Evolutionary conservation across 208 protist genomes (phyloP).

Genomic region (Trypanosoma grayi): DNA sequence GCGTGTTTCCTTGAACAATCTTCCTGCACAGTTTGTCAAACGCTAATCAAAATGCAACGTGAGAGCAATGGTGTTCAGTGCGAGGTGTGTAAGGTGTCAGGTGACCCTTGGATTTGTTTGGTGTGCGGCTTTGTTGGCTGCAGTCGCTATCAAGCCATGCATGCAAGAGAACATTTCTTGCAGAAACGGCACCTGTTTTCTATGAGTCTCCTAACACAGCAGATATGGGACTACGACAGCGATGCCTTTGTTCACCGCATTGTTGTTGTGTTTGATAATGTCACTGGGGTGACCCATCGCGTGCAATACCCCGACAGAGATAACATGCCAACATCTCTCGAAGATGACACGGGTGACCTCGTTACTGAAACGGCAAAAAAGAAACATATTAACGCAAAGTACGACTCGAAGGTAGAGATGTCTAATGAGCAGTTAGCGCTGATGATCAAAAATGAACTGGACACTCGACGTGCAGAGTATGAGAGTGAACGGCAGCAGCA

Average conservation of each 20-base stretch:
- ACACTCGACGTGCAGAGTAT: conserved; percentile 54
- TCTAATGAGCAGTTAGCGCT: conserved; percentile 73
- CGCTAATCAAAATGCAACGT: conserved; percentile 32
- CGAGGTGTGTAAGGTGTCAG: conserved; percentile 55
- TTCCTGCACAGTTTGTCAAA: conserved; percentile 60
- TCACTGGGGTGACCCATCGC: conserved; percentile 54
- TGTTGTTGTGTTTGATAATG: conserved; percentile 58
- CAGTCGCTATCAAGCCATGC: conserved; percentile 89
- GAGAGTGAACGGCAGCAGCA: conserved; percentile 27
- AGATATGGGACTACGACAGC: conserved; percentile 92
- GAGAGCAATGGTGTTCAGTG: conserved; percentile 34
- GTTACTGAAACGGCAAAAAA: conserved; percentile 48
- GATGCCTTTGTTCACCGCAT: conserved; percentile 89
- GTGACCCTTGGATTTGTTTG: conserved; percentile 89
- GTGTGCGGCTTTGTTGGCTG: conserved; percentile 93
- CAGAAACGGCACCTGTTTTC: conserved; percentile 74
- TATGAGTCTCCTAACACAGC: conserved; percentile 88
- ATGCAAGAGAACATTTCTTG: conserved; percentile 82
- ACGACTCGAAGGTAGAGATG: conserved; percentile 69
- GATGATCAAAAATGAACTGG: conserved; percentile 77
- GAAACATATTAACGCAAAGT: conserved; percentile 77
- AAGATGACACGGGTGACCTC: conserved; percentile 3
- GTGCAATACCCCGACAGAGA: conserved; percentile 74
- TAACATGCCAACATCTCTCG: conserved; percentile 23
- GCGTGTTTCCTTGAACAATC: conserved; percentile 45